Evolutionary conservation across 2,329 filamentous ascomycete species (phyloP).

Genomic region (Paecilomyces variotii): DNA sequence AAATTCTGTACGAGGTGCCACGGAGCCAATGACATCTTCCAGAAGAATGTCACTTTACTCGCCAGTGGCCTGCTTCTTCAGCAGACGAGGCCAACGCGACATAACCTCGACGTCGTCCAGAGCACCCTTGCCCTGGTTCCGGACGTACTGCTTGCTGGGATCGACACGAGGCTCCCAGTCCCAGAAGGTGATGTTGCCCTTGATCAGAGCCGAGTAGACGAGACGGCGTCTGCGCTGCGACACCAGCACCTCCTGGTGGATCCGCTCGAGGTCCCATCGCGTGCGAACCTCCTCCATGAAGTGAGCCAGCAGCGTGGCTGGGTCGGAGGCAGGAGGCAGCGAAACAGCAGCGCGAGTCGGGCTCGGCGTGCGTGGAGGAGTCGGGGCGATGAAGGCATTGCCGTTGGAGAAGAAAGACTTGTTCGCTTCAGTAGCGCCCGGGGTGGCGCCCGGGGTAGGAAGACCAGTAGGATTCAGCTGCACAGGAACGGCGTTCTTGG

Average conservation of each 20-base stretch:
- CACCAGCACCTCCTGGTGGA: slow-evolving; percentile 64
- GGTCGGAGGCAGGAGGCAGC: slow-evolving; percentile 26
- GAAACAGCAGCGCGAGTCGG: slow-evolving; percentile 24
- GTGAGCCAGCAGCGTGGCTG: slow-evolving; percentile 45
- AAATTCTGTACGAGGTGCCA: background rate
- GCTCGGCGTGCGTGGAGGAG: slow-evolving; percentile 33
- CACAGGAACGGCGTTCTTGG: slow-evolving; percentile 32
- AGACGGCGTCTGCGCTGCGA: slow-evolving; percentile 73
- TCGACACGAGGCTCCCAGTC: slow-evolving; percentile 64
- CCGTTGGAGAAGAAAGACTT: slow-evolving; percentile 10
- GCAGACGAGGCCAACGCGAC: slow-evolving; percentile 33
- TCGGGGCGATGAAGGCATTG: slow-evolving; percentile 9
- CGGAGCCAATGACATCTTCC: background rate
- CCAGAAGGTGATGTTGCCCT: slow-evolving; percentile 73
- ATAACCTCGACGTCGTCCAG: slow-evolving; percentile 35
- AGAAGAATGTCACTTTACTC: background rate
- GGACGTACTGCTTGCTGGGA: slow-evolving; percentile 61
- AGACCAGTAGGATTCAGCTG: slow-evolving; percentile 14
- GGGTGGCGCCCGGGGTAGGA: slow-evolving; percentile 14
- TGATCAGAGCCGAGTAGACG: slow-evolving; percentile 70
- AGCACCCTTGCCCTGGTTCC: slow-evolving; percentile 40
- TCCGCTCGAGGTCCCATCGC: slow-evolving; percentile 74
- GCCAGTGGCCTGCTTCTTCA: slow-evolving; percentile 16
- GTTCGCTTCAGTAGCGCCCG: slow-evolving; percentile 6
- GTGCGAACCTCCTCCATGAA: slow-evolving; percentile 66